Evolutionary conservation across 257 asterid species (phyloP).

Genomic region (Leptodermis oblonga): DNA sequence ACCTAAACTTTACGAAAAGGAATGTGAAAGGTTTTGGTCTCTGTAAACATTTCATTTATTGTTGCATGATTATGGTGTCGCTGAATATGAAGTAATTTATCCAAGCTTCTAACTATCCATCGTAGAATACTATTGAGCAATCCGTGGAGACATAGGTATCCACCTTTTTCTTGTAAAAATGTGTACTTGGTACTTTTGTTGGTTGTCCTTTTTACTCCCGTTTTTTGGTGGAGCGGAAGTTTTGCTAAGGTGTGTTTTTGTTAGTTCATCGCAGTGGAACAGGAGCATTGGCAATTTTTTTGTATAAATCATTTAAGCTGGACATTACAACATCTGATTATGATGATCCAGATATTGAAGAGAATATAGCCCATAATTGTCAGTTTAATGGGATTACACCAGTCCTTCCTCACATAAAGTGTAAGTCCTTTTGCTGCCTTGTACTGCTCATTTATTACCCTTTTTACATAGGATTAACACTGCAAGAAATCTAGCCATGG

Average conservation of each 20-base stretch:
- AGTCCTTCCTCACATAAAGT: conserved; percentile 72
- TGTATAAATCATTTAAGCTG: conserved; percentile 55
- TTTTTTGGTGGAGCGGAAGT: background rate
- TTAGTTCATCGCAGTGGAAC: conserved; percentile 72
- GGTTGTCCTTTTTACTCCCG: background rate
- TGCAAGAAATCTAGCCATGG: background rate
- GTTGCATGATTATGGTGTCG: background rate
- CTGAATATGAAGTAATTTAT: background rate
- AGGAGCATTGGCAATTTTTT: conserved; percentile 88
- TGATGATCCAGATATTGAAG: conserved; percentile 79
- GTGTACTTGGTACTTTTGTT: background rate
- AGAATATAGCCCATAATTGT: conserved; percentile 75
- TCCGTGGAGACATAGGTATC: background rate
- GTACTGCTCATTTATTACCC: background rate
- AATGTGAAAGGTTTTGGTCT: background rate
- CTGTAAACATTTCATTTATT: background rate
- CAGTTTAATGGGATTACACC: conserved; percentile 66
- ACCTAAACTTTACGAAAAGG: background rate
- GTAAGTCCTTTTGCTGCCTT: conserved; percentile 24
- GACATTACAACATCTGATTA: conserved; percentile 96
- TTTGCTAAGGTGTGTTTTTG: conserved; percentile 18
- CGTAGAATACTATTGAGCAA: background rate
- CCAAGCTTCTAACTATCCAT: background rate
- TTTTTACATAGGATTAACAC: background rate
- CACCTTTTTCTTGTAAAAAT: background rate